Evolutionary conservation across 106 monocot species (phyloP).

Genomic region (Phalaenopsis equestris): DNA sequence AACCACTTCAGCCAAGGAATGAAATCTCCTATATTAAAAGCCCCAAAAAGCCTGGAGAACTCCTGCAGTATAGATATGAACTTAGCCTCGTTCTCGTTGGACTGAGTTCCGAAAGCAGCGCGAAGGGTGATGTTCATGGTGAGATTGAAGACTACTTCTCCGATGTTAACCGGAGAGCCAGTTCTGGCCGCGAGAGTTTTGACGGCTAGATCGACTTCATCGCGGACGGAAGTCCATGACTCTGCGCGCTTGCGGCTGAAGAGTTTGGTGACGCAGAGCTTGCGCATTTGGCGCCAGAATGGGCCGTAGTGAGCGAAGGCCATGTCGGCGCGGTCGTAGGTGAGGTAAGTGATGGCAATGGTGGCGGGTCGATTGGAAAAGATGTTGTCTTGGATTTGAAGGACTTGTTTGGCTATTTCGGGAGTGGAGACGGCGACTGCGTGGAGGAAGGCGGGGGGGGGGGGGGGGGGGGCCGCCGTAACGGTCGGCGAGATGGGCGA

Average conservation of each 20-base stretch:
- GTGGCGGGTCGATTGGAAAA: slow-evolving; percentile 89
- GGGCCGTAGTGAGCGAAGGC: slow-evolving; percentile 96
- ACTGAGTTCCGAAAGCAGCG: slow-evolving; percentile 66
- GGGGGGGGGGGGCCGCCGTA: slow-evolving; percentile 76
- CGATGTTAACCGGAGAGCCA: slow-evolving; percentile 45
- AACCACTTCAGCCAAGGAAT: slow-evolving; percentile 65
- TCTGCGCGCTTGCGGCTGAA: slow-evolving; percentile 86
- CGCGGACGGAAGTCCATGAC: slow-evolving; percentile 84
- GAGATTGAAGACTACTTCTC: slow-evolving; percentile 61
- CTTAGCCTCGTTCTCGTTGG: slow-evolving; percentile 32
- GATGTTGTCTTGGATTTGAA: slow-evolving; percentile 66
- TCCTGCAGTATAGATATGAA: slow-evolving; percentile 77
- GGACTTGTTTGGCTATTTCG: slow-evolving; percentile 68
- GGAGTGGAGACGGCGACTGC: slow-evolving; percentile 78
- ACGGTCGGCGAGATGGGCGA: slow-evolving; percentile 43
- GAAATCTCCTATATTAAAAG: slow-evolving; percentile 84
- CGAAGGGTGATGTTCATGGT: slow-evolving; percentile 73
- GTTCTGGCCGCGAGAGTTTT: slow-evolving; percentile 5
- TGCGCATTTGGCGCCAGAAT: slow-evolving; percentile 99
- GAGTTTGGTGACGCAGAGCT: slow-evolving; percentile 85
- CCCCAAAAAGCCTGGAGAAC: slow-evolving; percentile 83
- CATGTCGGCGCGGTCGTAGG: slow-evolving; percentile 93
- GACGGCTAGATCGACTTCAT: slow-evolving; percentile 46
- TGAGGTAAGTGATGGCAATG: slow-evolving; percentile 71
- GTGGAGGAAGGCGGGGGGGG: slow-evolving; percentile 61